phyloP scores from a whole-genome alignment of 805 yeast genomes.

The Sungouiozyma ichnusensis region DNA sequence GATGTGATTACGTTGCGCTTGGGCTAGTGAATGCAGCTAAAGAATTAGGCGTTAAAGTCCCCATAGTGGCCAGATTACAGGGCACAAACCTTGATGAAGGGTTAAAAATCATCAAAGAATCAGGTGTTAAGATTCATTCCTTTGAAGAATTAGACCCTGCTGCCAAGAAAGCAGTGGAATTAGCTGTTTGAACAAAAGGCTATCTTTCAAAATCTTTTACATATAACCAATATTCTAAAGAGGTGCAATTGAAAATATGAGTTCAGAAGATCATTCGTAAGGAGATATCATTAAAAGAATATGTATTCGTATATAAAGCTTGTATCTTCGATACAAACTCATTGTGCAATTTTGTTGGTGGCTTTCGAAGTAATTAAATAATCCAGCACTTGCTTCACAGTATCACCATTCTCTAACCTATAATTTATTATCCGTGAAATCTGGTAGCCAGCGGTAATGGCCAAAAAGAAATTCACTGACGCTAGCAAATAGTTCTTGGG shows the following conservation, averaged over 20 bases:
- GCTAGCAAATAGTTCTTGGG: slow-evolving; percentile 86
- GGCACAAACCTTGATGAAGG: slow-evolving; percentile 94
- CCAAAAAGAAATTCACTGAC: slow-evolving; percentile 87
- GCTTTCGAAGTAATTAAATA: slow-evolving; percentile 35
- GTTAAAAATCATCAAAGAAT: slow-evolving; percentile 69
- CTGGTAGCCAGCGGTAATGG: slow-evolving; percentile 82
- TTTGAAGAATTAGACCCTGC: slow-evolving; percentile 93
- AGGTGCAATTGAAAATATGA: neutral
- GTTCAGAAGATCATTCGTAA: too few relatives aligned
- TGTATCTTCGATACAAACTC: neutral
- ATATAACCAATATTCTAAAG: neutral
- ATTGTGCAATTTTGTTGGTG: neutral
- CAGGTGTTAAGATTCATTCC: slow-evolving; percentile 88
- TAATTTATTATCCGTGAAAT: slow-evolving; percentile 57
- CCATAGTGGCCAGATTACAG: slow-evolving; percentile 96
- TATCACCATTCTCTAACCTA: slow-evolving; percentile 57
- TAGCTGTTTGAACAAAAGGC: slow-evolving; percentile 29
- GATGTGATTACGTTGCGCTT: slow-evolving; percentile 97
- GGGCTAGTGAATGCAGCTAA: slow-evolving; percentile 94
- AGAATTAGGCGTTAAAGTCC: slow-evolving; percentile 80
- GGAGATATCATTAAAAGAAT: too few relatives aligned
- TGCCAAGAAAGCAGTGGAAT: slow-evolving; percentile 85
- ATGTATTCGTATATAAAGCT: neutral
- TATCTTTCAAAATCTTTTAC: neutral
- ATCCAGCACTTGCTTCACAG: slow-evolving; percentile 41